A percentile compares a stretch with the other conserved stretches of the same genome.
Evolutionary conservation across 306 rosid genomes (phyloP).

Genomic region (Vicia faba): DNA sequence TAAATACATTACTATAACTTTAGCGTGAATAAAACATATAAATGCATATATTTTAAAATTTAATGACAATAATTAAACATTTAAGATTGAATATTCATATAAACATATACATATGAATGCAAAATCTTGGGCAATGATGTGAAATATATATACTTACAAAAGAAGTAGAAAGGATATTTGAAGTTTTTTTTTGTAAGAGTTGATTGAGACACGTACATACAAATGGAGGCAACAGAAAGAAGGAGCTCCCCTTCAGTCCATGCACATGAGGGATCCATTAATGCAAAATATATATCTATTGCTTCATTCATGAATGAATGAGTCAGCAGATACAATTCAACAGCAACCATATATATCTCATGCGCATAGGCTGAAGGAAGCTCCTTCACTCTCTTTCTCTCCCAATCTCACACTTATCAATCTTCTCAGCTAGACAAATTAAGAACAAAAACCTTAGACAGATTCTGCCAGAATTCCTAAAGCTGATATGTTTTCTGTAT

Average conservation of each 20-base stretch:
- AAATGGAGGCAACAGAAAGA: constrained; percentile 44
- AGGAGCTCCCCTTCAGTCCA: constrained; percentile 66
- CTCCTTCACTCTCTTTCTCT: constrained; percentile 51
- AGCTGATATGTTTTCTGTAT: no score
- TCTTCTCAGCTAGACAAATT: no score
- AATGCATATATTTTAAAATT: no score
- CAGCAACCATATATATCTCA: constrained; percentile 18
- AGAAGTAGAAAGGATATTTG: background rate
- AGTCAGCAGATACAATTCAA: constrained; percentile 33
- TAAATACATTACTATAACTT: no score
- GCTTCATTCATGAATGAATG: constrained; percentile 44
- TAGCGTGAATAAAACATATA: no score
- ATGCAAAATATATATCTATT: background rate
- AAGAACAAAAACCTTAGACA: background rate
- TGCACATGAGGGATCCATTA: constrained; percentile 41
- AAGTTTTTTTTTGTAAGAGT: background rate
- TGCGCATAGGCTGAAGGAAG: constrained; percentile 54
- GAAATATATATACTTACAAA: background rate
- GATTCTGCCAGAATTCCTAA: constrained; percentile 42
- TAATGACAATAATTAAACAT: no score
- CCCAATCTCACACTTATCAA: constrained; percentile 11
- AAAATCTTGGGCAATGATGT: background rate
- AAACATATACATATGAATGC: no score
- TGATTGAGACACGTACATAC: background rate
- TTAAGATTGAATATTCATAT: no score